Base-by-base conservation (phyloP, 2,329 filamentous ascomycete species). In the Chaetomiaceae sp. region DNA sequence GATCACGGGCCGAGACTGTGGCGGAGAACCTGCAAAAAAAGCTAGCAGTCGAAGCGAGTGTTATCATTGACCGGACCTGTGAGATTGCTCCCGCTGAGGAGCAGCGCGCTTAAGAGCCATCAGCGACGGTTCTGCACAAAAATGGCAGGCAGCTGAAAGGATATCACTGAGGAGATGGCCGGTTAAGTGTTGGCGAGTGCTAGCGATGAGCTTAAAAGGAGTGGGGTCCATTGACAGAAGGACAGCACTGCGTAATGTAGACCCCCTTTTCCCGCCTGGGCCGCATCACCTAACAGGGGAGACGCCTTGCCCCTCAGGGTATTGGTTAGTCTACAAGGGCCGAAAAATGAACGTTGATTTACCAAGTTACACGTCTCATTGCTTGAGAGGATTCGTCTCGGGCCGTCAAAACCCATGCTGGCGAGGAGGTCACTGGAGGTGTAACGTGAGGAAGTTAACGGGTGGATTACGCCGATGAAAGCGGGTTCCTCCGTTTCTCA, bases 261-360 rank as follows among this genome's bases (percentile, higher is more conserved):
- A 29, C 26, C 38, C 49, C 49, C 51, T 34, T 52, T 54, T 41
- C 50, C 46, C 36, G 26, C 41, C 43, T 35, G 46, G 48, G 48
- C 35, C 43, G 41, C 42, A 47, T 45, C 48, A 19, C 17, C 9
- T 15, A 43, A 41, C 53, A 50, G 27, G 51, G 48, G 42, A n/a
- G n/a, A n/a, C n/a, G n/a, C n/a, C n/a, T n/a, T n/a, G n/a, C n/a
- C n/a, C n/a, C n/a, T n/a, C n/a, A n/a, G n/a, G n/a, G n/a, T n/a
- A n/a, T n/a, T n/a, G n/a, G n/a, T n/a, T n/a, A n/a, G n/a, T n/a
- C n/a, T n/a, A n/a, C n/a, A n/a, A n/a, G n/a, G n/a, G n/a, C n/a
- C n/a, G n/a, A n/a, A n/a, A n/a, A n/a, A n/a, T n/a, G n/a, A n/a
- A n/a, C n/a, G n/a, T n/a, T n/a, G n/a, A n/a, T n/a, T n/a, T n/a